These are phyloP conservation scores for Trichosporon ovoides DNA, from an alignment of 1,284 basidiomycete genomes.

Conservation along the genomic window DNA sequence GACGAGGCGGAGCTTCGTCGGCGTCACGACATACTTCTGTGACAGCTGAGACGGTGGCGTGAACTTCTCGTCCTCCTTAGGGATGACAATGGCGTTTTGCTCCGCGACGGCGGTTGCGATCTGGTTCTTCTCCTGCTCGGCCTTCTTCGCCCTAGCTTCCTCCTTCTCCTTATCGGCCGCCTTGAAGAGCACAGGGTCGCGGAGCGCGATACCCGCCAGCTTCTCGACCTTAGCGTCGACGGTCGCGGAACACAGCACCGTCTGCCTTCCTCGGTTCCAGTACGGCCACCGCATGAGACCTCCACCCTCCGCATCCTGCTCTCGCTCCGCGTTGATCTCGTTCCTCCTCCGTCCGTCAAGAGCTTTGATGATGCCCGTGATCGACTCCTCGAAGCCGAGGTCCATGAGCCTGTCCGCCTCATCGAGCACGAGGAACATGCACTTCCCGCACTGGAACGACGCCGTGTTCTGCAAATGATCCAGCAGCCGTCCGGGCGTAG, in stretches of 20 bases:
- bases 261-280: constrained; percentile 69
- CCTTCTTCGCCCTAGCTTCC: constrained; percentile 14
- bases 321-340: constrained; percentile 65
- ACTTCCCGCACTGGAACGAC: constrained; percentile 85
- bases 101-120: constrained; percentile 19
- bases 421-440: constrained; percentile 91
- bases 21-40: constrained; percentile 87
- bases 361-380: constrained; percentile 76
- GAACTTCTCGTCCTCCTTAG: constrained; percentile 56
- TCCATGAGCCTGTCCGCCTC: constrained; percentile 89
- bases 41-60: constrained; percentile 89
- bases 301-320: constrained; percentile 57
- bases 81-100: constrained; percentile 24
- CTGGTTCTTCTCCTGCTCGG: constrained; percentile 12
- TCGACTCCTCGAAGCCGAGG: constrained; percentile 60
- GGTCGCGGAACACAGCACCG: constrained; percentile 93
- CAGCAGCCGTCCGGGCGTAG: constrained; percentile 64
- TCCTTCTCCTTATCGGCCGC: constrained; percentile 14
- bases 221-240: constrained; percentile 92
- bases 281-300: constrained; percentile 53
- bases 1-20: constrained; percentile 88
- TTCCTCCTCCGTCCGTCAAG: constrained; percentile 72
- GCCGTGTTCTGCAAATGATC: constrained; percentile 77
- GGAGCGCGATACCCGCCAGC: constrained; percentile 75
- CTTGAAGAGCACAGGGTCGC: constrained; percentile 52